A percentile compares a stretch with the other conserved stretches of the same genome.
phyloP scores from a whole-genome alignment of 495 filamentous ascomycete species.

The Podospora australis region DNA sequence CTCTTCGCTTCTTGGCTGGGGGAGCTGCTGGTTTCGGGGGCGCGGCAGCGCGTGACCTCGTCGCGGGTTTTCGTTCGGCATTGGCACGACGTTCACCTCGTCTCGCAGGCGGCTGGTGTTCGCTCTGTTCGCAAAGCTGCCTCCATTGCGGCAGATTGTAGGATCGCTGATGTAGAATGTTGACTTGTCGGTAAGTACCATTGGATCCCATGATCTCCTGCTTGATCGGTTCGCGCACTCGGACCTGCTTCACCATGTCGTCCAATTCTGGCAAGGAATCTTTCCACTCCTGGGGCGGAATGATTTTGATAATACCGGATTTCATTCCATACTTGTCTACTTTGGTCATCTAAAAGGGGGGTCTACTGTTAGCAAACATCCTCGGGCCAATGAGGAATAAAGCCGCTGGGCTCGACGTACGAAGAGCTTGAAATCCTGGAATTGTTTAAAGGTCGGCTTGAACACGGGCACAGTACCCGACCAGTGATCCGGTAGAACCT shows the following conservation, averaged over 20 bases:
- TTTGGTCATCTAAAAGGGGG: slow-evolving; percentile 56
- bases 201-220: slow-evolving; percentile 94
- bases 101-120: slow-evolving; percentile 92
- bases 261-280: slow-evolving; percentile 70
- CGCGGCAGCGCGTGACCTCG: slow-evolving; percentile 25
- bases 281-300: slow-evolving; percentile 92
- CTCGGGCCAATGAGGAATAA: background rate
- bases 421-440: slow-evolving; percentile 81
- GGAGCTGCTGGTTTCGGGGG: slow-evolving; percentile 17
- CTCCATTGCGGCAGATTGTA: slow-evolving; percentile 98
- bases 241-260: slow-evolving; percentile 82
- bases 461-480: slow-evolving; percentile 91
- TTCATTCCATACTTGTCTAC: slow-evolving; percentile 95
- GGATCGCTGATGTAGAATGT: slow-evolving; percentile 87
- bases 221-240: slow-evolving; percentile 92
- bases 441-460: slow-evolving; percentile 91
- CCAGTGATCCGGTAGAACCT: slow-evolving; percentile 77
- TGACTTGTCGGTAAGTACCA: slow-evolving; percentile 91
- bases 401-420: slow-evolving; percentile 32
- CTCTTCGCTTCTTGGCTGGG: slow-evolving; percentile 30
- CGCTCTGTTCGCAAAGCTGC: slow-evolving; percentile 79
- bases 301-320: slow-evolving; percentile 90
- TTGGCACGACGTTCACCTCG: slow-evolving; percentile 81
- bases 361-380: slow-evolving; percentile 12
- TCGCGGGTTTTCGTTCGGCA: slow-evolving; percentile 51